These are phyloP conservation scores for Aegilops tauschii DNA, from an alignment of 176 grass and related monocot genomes.

Conservation along the genomic window DNA sequence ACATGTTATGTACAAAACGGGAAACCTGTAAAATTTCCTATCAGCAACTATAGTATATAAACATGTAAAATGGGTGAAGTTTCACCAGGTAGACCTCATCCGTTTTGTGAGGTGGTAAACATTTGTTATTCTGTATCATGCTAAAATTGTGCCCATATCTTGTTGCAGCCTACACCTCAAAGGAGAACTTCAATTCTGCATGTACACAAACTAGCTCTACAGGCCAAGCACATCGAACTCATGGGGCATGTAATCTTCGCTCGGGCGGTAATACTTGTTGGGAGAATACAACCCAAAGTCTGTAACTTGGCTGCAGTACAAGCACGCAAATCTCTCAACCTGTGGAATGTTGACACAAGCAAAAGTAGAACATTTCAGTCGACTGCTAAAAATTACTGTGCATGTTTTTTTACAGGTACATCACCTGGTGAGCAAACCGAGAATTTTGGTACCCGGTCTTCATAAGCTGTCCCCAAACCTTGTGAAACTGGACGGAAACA, in stretches of 20 bases:
- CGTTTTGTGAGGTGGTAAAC: neutral
- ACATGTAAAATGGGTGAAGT: constrained; percentile 24
- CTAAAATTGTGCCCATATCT: constrained; percentile 28
- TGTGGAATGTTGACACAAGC: constrained; percentile 12
- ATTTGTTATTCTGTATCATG: constrained; percentile 3
- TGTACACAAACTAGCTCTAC: neutral
- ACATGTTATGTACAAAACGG: constrained; percentile 11
- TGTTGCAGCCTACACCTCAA: neutral
- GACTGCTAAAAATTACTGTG: neutral
- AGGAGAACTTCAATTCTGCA: neutral
- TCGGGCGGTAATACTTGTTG: constrained; percentile 92
- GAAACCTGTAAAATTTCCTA: constrained; percentile 22
- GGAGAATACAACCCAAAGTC: constrained; percentile 84
- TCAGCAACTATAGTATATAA: constrained; percentile 14
- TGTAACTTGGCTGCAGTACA: constrained; percentile 94
- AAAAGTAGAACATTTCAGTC: neutral
- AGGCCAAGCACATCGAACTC: constrained; percentile 88
- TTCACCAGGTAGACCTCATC: neutral
- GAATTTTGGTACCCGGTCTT: constrained; percentile 99
- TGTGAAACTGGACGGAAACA: constrained; percentile 69
- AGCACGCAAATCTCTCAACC: constrained; percentile 97
- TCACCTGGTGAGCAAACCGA: constrained; percentile 97
- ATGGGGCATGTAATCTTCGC: constrained; percentile 98
- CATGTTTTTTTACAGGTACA: neutral
- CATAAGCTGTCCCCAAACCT: constrained; percentile 99